Conservation (phyloP, 768 basidiomycete species). For the Termitomyces sp. region DNA sequence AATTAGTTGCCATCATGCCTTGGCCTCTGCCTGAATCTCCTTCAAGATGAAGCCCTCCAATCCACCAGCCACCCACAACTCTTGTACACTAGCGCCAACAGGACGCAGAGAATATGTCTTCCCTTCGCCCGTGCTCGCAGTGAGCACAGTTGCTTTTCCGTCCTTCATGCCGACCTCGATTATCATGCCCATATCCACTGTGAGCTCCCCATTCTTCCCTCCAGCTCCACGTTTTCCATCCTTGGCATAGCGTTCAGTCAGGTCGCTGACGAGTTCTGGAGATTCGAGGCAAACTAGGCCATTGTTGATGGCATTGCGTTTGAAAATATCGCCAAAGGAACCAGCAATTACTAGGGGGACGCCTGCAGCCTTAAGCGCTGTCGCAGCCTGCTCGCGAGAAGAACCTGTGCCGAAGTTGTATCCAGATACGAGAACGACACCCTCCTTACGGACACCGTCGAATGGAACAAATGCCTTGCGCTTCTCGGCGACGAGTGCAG, state of each 20-base stretch:
- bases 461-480: constrained; percentile 19
- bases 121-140: constrained; percentile 31
- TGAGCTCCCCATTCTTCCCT: constrained; percentile 76
- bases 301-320: constrained; percentile 98
- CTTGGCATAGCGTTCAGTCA: constrained; percentile 71
- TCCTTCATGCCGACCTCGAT: constrained; percentile 64
- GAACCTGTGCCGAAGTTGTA: constrained; percentile 99
- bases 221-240: constrained; percentile 75
- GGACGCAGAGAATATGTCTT: constrained; percentile 64
- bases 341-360: constrained; percentile 93
- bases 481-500: constrained; percentile 57
- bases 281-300: constrained; percentile 93
- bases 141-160: constrained; percentile 59
- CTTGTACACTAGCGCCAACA: constrained; percentile 93
- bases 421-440: constrained; percentile 82
- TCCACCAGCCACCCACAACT: constrained; percentile 94
- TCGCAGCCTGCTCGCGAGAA: constrained; percentile 97
- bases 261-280: constrained; percentile 81
- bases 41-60: constrained; percentile 90
- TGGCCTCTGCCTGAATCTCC: constrained; percentile 42
- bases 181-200: constrained; percentile 66
- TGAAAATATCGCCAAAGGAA: constrained; percentile 99
- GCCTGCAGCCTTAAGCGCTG: constrained; percentile 91
- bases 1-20: not conserved
- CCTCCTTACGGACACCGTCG: constrained; percentile 34